These are phyloP conservation scores for Neurospora sp. DNA, from an alignment of 495 filamentous ascomycete genomes.

Conservation along the genomic window DNA sequence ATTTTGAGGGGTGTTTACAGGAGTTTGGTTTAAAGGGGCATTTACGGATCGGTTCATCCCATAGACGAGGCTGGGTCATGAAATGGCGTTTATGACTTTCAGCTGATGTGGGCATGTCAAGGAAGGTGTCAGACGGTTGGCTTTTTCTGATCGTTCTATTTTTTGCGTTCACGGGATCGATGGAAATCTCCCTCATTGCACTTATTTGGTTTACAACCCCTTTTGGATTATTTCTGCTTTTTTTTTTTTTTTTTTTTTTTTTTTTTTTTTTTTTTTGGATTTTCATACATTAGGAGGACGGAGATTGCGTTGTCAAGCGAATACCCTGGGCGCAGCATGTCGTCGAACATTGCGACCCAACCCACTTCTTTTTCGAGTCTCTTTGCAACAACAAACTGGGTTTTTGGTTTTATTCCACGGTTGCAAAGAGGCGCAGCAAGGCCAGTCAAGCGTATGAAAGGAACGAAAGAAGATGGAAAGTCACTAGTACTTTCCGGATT, in stretches of 20 bases:
- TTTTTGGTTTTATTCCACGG: neutral
- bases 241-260: slow-evolving; percentile 14
- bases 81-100: slow-evolving; percentile 10
- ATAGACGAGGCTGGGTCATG: slow-evolving; percentile 16
- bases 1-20: slow-evolving; percentile 1
- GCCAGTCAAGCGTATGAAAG: neutral
- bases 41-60: slow-evolving; percentile 11
- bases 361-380: neutral
- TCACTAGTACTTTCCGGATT: neutral
- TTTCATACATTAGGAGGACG: neutral
- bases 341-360: neutral
- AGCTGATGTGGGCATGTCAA: slow-evolving; percentile 15
- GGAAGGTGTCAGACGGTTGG: slow-evolving; percentile 8
- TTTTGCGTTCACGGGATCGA: slow-evolving; percentile 6
- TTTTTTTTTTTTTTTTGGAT: slow-evolving; percentile 6
- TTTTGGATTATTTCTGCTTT: slow-evolving; percentile 5
- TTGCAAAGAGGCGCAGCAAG: neutral
- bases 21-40: neutral
- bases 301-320: neutral
- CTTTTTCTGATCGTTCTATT: slow-evolving; percentile 9
- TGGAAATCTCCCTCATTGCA: neutral
- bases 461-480: neutral
- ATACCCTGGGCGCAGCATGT: neutral
- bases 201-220: neutral
- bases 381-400: neutral